Evolutionary conservation across 2,329 filamentous ascomycete species (phyloP), one percentile per base, ranked within the genome.

Genomic region (Fusarium udum): DNA sequence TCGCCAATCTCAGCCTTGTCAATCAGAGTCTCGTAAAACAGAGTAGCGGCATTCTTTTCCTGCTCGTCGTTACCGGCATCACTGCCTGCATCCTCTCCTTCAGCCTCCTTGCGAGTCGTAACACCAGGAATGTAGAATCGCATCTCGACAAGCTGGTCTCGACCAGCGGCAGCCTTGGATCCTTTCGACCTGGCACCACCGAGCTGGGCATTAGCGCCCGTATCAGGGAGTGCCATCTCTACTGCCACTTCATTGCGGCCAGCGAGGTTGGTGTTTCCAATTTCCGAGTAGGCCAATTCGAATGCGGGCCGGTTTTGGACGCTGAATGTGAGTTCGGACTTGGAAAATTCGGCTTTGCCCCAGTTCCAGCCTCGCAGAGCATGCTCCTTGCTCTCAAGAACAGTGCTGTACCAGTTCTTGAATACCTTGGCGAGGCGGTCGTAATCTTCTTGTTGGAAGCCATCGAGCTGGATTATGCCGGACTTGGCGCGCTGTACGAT

Each of bases 1-100:
- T 99, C 96, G 75, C 96, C 97, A 85, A 99, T 99, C 85, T 99
- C 95, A 36, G 96, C 96, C 88, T 98, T 98, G 80, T 98, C 95
- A 85, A 98, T 97, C 37, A 99, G 88, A 0, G 94, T 97, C 82
- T 99, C 95, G 80, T 99, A 99, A 84, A 99, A 99, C n/a, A 98
- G 87, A 67, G 93, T 96, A 26, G 96, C 96, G 4, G 96, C 96
- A 79, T 97, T 98, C 84, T 97, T 95, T 84, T 98, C 95, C 80
- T 92, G 91, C 60, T 87, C 82, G 31, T 77, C 82, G 20, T 77
- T 80, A 64, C 77, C 82, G 22, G 77, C 79, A 68, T 89, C 89
- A 73, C 89, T 92, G 40, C 88, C 91, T 31, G 91, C 93, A 51
- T 94, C 92, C 56, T 92, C 93, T 60, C 93, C 93, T 63, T 84